These are phyloP conservation scores for Boletus smithii DNA, from an alignment of 1,284 basidiomycete species.

Conservation along the genomic window DNA sequence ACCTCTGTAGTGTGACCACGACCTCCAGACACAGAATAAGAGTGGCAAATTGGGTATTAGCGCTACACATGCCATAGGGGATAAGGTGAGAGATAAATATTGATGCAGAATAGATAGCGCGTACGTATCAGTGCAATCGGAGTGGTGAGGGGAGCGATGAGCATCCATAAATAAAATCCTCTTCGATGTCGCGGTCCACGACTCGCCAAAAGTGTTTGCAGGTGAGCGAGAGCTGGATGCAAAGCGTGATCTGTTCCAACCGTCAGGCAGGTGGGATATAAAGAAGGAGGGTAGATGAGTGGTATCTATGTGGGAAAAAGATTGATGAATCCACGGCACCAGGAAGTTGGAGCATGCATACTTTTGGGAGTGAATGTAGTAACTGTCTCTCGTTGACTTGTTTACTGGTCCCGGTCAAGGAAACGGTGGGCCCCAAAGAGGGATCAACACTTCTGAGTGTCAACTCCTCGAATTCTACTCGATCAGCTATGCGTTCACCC, in stretches of 20 bases:
- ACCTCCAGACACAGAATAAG: constrained; percentile 80
- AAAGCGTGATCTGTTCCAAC: constrained; percentile 1
- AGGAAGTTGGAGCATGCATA: neutral
- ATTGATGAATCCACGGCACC: neutral
- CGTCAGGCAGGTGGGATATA: constrained; percentile 32
- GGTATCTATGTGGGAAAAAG: constrained; percentile 48
- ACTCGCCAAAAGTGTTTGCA: constrained; percentile 48
- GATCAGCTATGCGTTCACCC: constrained; percentile 65
- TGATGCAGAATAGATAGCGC: constrained; percentile 29
- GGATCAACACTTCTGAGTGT: constrained; percentile 68
- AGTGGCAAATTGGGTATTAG: constrained; percentile 79
- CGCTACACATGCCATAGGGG: constrained; percentile 40
- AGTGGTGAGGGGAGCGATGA: constrained; percentile 62
- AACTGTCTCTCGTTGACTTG: constrained; percentile 15
- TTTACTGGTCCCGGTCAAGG: constrained; percentile 19
- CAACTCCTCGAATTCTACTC: constrained; percentile 74
- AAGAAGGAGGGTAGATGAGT: constrained; percentile 62
- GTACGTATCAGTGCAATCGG: constrained; percentile 73
- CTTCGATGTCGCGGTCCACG: constrained; percentile 61
- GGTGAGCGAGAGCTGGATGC: constrained; percentile 47
- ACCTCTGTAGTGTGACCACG: constrained; percentile 82
- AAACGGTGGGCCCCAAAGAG: constrained; percentile 53
- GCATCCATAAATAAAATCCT: constrained; percentile 63
- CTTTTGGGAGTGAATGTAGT: constrained; percentile 3
- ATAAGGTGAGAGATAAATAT: constrained; percentile 3